Base-by-base conservation (phyloP, 169 alveolate genomes). In the Eimeria falciformis region DNA sequence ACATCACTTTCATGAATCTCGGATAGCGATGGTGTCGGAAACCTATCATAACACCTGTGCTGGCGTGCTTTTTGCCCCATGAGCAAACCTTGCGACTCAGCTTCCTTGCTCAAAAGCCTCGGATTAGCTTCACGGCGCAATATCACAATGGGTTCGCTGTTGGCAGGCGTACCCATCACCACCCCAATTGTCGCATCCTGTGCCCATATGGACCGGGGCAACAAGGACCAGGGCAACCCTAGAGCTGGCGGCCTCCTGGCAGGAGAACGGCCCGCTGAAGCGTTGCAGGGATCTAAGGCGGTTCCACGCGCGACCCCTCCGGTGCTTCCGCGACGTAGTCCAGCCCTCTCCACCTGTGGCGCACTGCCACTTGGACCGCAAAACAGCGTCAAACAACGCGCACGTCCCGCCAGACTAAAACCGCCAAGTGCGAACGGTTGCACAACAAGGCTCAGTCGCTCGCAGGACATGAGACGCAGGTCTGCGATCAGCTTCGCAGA, bases 391-490 rank as follows among this genome's bases (percentile, higher is more conserved):
- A 81, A 56, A n/a, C 90, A 81, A 17, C 77, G 58, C 33, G 90
- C 3, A 56, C 58, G 9, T 7, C 71, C 77, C 9, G 90, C 14
- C 17, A 65, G 37, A 3, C 43, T 75, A 29, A 27, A 58, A n/a
- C 90, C 56, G 77, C 77, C 73, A 5, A 43, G 56, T 17, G 90
- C n/a, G 37, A 81, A 81, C 11, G 77, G 90, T 43, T 33, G 1
- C n/a, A 81, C 77, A 7, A 56, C 40, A 40, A 81, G 90, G 56
- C 56, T 81, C 45, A 81, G 90, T 43, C 90, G 90, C 77, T 81
- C 90, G 33, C 90, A 81, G 23, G 90, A 81, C 90, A 46, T 81
- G n/a, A 81, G 90, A 47, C 90, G 90, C 90, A 81, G 40, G 77
- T 81, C 90, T n/a, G 90, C 90, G 55, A 75, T 46, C 90, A 81